A percentile compares a stretch with the other conserved stretches of the same genome.
These are phyloP conservation scores for Penicillium paradoxum DNA, from an alignment of 495 filamentous ascomycete genomes.

Conservation along the genomic window DNA sequence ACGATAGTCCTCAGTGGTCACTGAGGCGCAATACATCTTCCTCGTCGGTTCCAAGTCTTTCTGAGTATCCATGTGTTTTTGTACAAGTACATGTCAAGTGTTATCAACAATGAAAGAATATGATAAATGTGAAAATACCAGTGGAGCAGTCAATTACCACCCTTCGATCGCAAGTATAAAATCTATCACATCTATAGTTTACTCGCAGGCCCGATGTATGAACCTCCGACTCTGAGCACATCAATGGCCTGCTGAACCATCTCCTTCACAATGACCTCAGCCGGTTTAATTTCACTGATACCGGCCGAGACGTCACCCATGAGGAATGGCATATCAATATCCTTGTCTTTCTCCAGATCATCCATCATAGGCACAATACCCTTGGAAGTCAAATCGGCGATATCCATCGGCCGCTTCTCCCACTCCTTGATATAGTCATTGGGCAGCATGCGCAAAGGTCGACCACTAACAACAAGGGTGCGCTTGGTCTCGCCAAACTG, in stretches of 20 bases:
- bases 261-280: constrained; percentile 72
- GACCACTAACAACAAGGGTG: constrained; percentile 72
- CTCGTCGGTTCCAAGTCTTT: constrained; percentile 11
- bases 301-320: constrained; percentile 92
- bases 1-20: background rate
- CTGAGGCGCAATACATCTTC: background rate
- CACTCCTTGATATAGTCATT: constrained; percentile 79
- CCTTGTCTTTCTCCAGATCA: constrained; percentile 71
- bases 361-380: constrained; percentile 75
- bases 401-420: constrained; percentile 68
- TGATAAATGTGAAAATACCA: background rate
- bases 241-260: constrained; percentile 79
- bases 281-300: constrained; percentile 70
- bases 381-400: constrained; percentile 62
- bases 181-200: constrained; percentile 28
- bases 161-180: background rate
- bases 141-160: background rate
- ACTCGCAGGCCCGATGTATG: constrained; percentile 31
- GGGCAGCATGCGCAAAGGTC: constrained; percentile 71
- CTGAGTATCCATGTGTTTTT: constrained; percentile 19
- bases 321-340: constrained; percentile 76
- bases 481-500: constrained; percentile 68
- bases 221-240: constrained; percentile 49
- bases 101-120: constrained; percentile 16
- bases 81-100: constrained; percentile 37